Conservation (phyloP, 768 basidiomycete species). For the Calocera cornea region DNA sequence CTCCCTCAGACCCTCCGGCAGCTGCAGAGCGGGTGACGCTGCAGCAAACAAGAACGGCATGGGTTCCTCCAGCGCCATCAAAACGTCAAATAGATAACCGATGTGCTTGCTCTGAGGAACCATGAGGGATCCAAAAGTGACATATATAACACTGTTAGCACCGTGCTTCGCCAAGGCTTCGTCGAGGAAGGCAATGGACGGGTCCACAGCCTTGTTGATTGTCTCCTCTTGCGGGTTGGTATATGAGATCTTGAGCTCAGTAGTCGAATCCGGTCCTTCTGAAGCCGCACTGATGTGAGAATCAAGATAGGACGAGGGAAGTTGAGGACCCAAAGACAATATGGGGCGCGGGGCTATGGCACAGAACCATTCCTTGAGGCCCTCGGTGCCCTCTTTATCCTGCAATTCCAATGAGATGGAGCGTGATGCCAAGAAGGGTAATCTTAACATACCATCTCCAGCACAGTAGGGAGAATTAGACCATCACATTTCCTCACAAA, state of each 20-base stretch:
- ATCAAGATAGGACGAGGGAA: background rate
- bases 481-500: background rate
- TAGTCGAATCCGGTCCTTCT: background rate
- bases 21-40: conserved; percentile 9
- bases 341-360: background rate
- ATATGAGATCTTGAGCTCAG: background rate
- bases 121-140: background rate
- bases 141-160: background rate
- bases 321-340: background rate
- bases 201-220: background rate
- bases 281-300: background rate
- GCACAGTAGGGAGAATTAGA: background rate
- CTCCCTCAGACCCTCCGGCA: conserved; percentile 15
- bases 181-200: background rate
- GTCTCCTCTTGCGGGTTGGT: background rate
- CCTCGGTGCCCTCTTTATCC: background rate
- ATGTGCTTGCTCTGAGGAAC: background rate
- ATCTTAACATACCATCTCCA: background rate
- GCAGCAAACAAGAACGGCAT: background rate
- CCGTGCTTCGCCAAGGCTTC: background rate
- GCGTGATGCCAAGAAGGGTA: background rate
- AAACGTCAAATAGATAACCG: background rate
- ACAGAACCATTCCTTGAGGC: background rate
- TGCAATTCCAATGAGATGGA: background rate
- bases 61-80: background rate